Percentiles rank a stretch among this genome's conserved stretches.
phyloP scores from a whole-genome alignment of 73 alveolate genomes.

The Paramecium sexaurelia region DNA sequence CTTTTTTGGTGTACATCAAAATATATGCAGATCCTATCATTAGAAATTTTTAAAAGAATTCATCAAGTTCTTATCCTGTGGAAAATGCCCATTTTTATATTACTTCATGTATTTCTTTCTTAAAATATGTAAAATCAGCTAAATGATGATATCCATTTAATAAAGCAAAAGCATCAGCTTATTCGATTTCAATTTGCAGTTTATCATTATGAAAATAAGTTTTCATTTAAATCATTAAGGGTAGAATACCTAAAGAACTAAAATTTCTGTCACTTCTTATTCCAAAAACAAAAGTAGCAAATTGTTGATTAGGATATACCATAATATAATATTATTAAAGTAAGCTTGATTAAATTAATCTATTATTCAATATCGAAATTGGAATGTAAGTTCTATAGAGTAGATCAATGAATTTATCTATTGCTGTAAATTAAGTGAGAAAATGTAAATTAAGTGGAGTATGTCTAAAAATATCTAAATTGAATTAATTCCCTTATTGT shows the following conservation, averaged over 20 bases:
- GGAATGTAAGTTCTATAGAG: background rate
- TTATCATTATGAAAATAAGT: background rate
- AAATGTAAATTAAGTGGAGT: background rate
- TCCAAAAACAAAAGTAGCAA: background rate
- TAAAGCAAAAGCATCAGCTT: background rate
- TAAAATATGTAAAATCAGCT: background rate
- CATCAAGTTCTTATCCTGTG: background rate
- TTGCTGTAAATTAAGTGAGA: background rate
- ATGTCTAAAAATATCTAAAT: background rate
- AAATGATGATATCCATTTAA: background rate
- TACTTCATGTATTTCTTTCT: background rate
- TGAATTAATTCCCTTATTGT: background rate
- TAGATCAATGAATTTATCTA: background rate
- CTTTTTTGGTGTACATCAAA: background rate
- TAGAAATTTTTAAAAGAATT: background rate
- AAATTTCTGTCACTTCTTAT: background rate
- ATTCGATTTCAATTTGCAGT: background rate
- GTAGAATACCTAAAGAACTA: background rate
- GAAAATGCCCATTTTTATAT: background rate
- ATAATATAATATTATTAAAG: background rate
- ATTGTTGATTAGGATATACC: background rate
- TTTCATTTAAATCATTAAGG: background rate
- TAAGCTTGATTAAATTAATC: background rate
- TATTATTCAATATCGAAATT: background rate
- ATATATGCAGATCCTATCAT: background rate